Evolutionary conservation across 2,329 filamentous ascomycete genomes (phyloP), one percentile per base, ranked within the genome.

Genomic region (Macrophomina pseudophaseolina): DNA sequence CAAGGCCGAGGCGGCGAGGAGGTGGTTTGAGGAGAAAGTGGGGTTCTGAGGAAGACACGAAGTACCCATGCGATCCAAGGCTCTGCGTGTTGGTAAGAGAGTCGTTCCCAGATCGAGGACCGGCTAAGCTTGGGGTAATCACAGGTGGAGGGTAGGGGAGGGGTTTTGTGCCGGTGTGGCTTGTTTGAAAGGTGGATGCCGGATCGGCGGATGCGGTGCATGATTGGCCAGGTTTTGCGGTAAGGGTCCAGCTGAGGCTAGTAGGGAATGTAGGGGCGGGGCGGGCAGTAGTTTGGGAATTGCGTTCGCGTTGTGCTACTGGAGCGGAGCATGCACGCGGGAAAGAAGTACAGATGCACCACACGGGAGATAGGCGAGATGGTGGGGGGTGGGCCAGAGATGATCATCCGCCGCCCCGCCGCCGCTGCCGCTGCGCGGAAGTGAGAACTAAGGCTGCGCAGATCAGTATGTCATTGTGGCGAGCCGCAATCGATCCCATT

Each of bases 1-100:
- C 69, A 85, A 85, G 64, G 91, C 90, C 64, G 86, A 90, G 72
- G 83, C 83, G 40, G 88, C 90, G 71, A 86, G 87, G 76, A 80
- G 79, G 68, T 91, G 91, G 79, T 94, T 89, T 78, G 81, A 83
- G 70, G 80, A 80, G 48, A 88, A 87, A 75, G 79, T 80, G 64
- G 83, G 85, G 12, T 88, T 90, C 71, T 88, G 79, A 71, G 35
- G 42, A 14, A 14, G 5, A 14, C 9, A 14, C 5, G 11, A n/a
- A 14, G 38, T 40, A 40, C 8, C 2, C 14, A 40, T 8, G 38
- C 14, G 38, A 9, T 40, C 38, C 38, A 32, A 56, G 18, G 23
- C 23, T 23, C 23, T 23, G 23, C 23, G 23, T 23, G 23, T 23
- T 23, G 23, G 23, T 23, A 23, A 23, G 23, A 23, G 23, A 23